Evolutionary conservation across 2,329 filamentous ascomycete species (phyloP), one percentile per base, ranked within the genome.

Genomic region (Fusarium sp.): DNA sequence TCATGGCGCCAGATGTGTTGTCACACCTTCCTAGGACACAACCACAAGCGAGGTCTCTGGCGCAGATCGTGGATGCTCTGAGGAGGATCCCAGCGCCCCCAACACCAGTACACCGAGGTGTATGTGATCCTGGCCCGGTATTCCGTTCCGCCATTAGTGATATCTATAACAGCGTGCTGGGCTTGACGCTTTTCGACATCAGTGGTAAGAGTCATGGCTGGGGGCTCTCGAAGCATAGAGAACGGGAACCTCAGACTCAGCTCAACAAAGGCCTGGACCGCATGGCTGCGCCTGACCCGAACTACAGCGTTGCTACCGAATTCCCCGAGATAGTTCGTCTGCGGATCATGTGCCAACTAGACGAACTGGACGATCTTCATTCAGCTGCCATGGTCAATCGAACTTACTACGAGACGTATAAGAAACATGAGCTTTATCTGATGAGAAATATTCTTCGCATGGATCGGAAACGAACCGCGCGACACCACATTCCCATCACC

Each of bases 141-240:
- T 85, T 87, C 51, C 79, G 83, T 10, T 76, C 77, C 6, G 80
- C 83, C 8, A 75, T 87, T 11, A 81, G 78, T 26, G 84, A 86
- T 58, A 82, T 87, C 3, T 84, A 81, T 57, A 84, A 84, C 53
- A 85, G 83, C 54, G 78, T 87, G 4, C 72, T 75, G 8, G 85
- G 84, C 0, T 62, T 87, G 6, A 85, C 83, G 3, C 76, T 87
- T 0, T 76, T 79, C 45, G 84, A 86, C 30, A 79, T 86, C 1
- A 83, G 80, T 17, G 83, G 83, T 0, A 79, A 78, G 67, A 78
- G 79, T 39, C 82, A 83, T 32, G 84, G 83, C 7, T 86, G 84
- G 84, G 84, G 78, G 0, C 61, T 86, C 4, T 83, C 81, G 4
- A 81, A 80, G 66, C 75, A 81, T 51, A 70, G 68, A 37, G 74